These are phyloP conservation scores for Omphalea diandra DNA, from an alignment of 441 rosid species.

Conservation along the genomic window DNA sequence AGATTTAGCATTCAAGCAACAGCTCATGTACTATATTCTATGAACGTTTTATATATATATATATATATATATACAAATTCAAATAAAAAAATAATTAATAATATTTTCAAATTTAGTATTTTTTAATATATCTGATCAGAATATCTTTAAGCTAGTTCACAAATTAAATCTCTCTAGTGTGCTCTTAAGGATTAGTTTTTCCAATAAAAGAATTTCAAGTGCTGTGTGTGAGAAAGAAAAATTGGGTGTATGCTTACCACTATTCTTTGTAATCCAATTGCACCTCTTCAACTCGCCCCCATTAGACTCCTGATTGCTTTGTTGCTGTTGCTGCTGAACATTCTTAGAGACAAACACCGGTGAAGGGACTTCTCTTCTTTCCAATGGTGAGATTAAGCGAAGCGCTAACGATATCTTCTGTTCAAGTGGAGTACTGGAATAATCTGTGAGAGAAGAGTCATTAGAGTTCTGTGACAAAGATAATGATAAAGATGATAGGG, in stretches of 20 bases:
- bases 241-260: slow-evolving; percentile 62
- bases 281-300: slow-evolving; percentile 70
- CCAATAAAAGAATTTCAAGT: too few relatives aligned
- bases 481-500: slow-evolving; percentile 70
- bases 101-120: too few relatives aligned
- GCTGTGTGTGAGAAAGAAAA: too few relatives aligned
- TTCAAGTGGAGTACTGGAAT: slow-evolving; percentile 48
- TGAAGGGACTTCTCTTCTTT: slow-evolving; percentile 38
- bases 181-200: too few relatives aligned
- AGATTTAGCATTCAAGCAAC: slow-evolving; percentile 3
- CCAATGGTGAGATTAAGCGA: slow-evolving; percentile 47
- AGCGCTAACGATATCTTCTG: slow-evolving; percentile 56
- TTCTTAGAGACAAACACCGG: slow-evolving; percentile 19
- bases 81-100: too few relatives aligned
- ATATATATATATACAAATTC: too few relatives aligned
- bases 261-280: slow-evolving; percentile 85
- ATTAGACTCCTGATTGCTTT: slow-evolving; percentile 27
- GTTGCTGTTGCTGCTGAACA: slow-evolving; percentile 35
- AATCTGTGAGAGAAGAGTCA: slow-evolving; percentile 65
- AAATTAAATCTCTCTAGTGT: too few relatives aligned
- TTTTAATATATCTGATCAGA: too few relatives aligned
- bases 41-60: too few relatives aligned
- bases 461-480: slow-evolving; percentile 84
- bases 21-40: not conserved
- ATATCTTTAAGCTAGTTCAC: too few relatives aligned